Evolutionary conservation across 495 filamentous ascomycete species (phyloP), one percentile per base, ranked within the genome.

Genomic region (Aspergillus heteromorphus): DNA sequence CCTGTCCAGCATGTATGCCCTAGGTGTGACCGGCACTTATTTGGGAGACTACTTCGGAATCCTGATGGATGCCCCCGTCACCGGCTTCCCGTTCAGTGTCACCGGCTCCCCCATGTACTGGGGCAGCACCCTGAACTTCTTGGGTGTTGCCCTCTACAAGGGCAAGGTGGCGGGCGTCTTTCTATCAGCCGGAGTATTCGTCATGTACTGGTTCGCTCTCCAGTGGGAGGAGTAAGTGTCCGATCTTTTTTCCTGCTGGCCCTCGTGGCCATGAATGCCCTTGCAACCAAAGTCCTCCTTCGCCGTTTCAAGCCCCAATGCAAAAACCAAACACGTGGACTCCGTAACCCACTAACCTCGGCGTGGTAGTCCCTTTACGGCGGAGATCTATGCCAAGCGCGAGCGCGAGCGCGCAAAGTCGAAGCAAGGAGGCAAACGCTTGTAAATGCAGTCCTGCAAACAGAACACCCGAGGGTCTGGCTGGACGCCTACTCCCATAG

Each of bases 41-140:
- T 77, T 98, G 21, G 93, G 93, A 53, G 93, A 98, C 75, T 98
- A 98, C 75, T 98, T 96, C 63, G 93, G 93, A 34, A 97, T 98
- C 65, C 77, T 98, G 58, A 95, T 97, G 93, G 91, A 97, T 65
- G 78, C 83, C 63, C 89, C 88, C 45, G 91, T 98, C 41, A 95
- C 89, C 5, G 84, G 87, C 10, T 98, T 98, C 67, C 93, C 93
- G 1, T 98, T 98, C 83, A 97, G 91, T 71, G 74, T 97, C 49
- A 92, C 87, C 21, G 83, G 83, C 57, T 88, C 91, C 34, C 93
- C 93, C 38, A 98, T 98, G 93, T 98, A 98, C 77, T 88, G 89
- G 75, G 93, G 93, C 23, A 89, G 86, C 54, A 91, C 93, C 45
- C 77, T 96, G 80, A 89, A 84, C 73, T 98, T 98, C 72, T 71